These are phyloP conservation scores for Gnetum montanum DNA, from an alignment of 75 land plant species.

Conservation along the genomic window DNA sequence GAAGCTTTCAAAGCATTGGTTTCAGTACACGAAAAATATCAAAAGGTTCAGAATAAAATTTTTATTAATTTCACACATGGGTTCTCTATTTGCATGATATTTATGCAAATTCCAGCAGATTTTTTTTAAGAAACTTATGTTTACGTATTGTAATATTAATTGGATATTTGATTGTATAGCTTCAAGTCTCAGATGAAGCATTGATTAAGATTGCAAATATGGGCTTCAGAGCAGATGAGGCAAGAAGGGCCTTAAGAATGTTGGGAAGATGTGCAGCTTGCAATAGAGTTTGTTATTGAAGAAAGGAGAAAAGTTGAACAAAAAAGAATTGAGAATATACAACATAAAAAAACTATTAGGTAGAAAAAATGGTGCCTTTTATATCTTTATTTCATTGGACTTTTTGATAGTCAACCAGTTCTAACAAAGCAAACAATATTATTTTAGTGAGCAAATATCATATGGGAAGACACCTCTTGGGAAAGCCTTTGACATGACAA, in stretches of 20 bases:
- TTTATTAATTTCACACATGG: background rate
- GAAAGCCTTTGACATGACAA: constrained; percentile 64
- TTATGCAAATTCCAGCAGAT: background rate
- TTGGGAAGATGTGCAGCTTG: constrained; percentile 61
- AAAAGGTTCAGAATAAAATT: background rate
- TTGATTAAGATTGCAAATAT: constrained; percentile 64
- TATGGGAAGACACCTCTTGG: constrained; percentile 67
- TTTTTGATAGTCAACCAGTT: background rate
- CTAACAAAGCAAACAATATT: background rate
- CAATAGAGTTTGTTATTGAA: constrained; percentile 69
- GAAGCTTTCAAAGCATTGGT: constrained; percentile 39
- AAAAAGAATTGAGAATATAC: constrained; percentile 47
- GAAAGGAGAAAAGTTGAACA: constrained; percentile 35
- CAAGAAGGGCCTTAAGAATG: constrained; percentile 78
- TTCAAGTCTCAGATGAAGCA: constrained; percentile 87
- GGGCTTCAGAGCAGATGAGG: constrained; percentile 63
- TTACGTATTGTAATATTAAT: background rate
- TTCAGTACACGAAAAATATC: constrained; percentile 70
- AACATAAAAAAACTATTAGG: constrained; percentile 44
- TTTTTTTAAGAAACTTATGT: background rate
- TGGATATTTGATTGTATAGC: constrained; percentile 27
- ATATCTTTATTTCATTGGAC: background rate
- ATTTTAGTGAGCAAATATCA: constrained; percentile 80
- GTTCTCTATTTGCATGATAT: background rate
- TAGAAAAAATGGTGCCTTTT: constrained; percentile 7